Evolutionary conservation across 169 alveolate genomes (phyloP), one percentile per base, ranked within the genome.

Genomic region (Babesia bigemina): DNA sequence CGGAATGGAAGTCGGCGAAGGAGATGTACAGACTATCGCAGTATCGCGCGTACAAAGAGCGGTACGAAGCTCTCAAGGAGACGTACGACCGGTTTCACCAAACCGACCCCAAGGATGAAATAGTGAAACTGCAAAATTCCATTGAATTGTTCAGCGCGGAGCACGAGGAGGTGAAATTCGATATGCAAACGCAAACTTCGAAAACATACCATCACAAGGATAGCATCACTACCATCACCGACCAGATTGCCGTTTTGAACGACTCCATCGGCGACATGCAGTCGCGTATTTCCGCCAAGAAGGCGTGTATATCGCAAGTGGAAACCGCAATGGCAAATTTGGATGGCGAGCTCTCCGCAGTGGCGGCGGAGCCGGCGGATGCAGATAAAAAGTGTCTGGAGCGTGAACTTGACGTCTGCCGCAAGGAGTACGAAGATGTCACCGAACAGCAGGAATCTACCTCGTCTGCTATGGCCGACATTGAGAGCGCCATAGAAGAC

Each of bases 1-100:
- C 63, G 58, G 90, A 72, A 50, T 86, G 88, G 84, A 73, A 70
- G 49, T 50, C 61, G 17, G 87, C 86, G 44, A 88, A 89, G 49
- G 77, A 76, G 47, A 63, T 60, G 50, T 89, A 89, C 70, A 89
- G 77, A 58, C 56, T 85, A 22, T 69, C 88, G n/a, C 65, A 74
- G 33, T 89, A 85, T 63, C 78, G 69, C 47, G 85, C 59, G 0
- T 45, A 66, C 36, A 58, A 78, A 73, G 90, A 89, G 57, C 63
- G 39, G 19, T 72, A 86, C 42, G 81, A 85, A 19, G 13, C 86
- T 28, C 42, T 63, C 10, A 85, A 82, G 72, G 79, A 75, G 21
- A 86, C 82, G 29, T 85, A 79, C 61, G 85, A 85, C 57, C 74
- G 78, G 42, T 72, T 57, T 17, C 74, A 76, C 24, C 26, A 62